phyloP scores from a whole-genome alignment of 495 filamentous ascomycete species.

The Penicillium canescens region DNA sequence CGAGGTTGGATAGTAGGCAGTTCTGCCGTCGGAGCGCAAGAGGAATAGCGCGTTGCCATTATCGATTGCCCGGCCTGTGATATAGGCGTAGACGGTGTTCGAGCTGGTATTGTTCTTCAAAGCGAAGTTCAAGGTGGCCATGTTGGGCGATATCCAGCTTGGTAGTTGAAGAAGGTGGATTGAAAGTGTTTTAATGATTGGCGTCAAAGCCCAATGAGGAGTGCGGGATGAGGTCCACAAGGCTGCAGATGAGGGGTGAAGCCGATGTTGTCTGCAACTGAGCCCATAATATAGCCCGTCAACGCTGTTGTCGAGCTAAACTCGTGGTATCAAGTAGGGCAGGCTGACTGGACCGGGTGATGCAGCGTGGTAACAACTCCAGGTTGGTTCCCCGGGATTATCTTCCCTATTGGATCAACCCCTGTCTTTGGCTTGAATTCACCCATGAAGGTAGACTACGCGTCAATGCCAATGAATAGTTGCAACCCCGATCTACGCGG shows the following conservation, averaged over 20 bases:
- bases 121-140: conserved; percentile 55
- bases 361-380: conserved; percentile 16
- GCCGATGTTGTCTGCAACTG: background rate
- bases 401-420: conserved; percentile 9
- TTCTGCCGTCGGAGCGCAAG: conserved; percentile 60
- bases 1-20: conserved; percentile 54
- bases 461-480: conserved; percentile 4
- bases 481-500: background rate
- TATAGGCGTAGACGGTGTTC: conserved; percentile 63
- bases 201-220: conserved; percentile 6
- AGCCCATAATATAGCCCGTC: conserved; percentile 10
- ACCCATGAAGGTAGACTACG: conserved; percentile 14
- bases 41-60: conserved; percentile 60
- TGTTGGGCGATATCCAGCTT: conserved; percentile 9
- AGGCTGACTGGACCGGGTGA: conserved; percentile 29
- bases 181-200: conserved; percentile 2
- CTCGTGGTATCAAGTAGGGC: conserved; percentile 9
- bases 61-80: conserved; percentile 66
- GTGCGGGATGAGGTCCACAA: conserved; percentile 8
- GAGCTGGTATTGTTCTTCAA: conserved; percentile 66
- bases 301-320: background rate
- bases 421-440: background rate
- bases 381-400: background rate
- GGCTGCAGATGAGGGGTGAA: conserved; percentile 5
- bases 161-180: conserved; percentile 1